These are phyloP conservation scores for Scheffersomyces cryptocercus DNA, from an alignment of 1,139 yeast species.

Conservation along the genomic window DNA sequence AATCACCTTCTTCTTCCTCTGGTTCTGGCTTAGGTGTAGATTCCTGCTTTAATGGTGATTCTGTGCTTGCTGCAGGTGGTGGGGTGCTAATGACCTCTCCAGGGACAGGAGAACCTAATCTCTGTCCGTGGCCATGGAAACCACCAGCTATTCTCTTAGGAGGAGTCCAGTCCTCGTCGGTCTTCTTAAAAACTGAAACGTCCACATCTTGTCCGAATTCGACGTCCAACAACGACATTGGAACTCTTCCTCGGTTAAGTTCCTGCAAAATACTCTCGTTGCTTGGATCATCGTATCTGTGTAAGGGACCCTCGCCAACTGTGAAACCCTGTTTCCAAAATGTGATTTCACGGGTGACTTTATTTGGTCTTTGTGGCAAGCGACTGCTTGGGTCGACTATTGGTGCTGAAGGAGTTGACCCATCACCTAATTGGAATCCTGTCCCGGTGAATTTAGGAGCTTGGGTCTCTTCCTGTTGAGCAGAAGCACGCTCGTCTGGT, in stretches of 20 bases:
- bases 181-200: constrained; percentile 76
- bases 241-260: constrained; percentile 89
- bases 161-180: constrained; percentile 79
- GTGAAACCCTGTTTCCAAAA: constrained; percentile 98
- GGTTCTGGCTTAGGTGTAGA: constrained; percentile 17
- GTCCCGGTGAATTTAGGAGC: constrained; percentile 56
- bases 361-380: constrained; percentile 38
- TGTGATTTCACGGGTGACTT: constrained; percentile 74
- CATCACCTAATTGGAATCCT: constrained; percentile 79
- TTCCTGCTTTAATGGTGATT: constrained; percentile 13
- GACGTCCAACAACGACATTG: constrained; percentile 79
- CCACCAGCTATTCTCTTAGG: constrained; percentile 72
- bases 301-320: constrained; percentile 85
- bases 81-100: constrained; percentile 48
- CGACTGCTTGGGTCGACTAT: constrained; percentile 32
- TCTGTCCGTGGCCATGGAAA: constrained; percentile 79
- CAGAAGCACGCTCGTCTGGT: constrained; percentile 48
- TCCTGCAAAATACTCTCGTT: constrained; percentile 77
- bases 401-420: constrained; percentile 46
- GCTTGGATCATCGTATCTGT: constrained; percentile 86
- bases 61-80: constrained; percentile 16
- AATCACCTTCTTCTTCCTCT: constrained; percentile 58
- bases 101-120: constrained; percentile 89
- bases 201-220: constrained; percentile 95
- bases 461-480: constrained; percentile 16